Base-by-base conservation (phyloP, 1,284 basidiomycete genomes). In the Waitea zeae region DNA sequence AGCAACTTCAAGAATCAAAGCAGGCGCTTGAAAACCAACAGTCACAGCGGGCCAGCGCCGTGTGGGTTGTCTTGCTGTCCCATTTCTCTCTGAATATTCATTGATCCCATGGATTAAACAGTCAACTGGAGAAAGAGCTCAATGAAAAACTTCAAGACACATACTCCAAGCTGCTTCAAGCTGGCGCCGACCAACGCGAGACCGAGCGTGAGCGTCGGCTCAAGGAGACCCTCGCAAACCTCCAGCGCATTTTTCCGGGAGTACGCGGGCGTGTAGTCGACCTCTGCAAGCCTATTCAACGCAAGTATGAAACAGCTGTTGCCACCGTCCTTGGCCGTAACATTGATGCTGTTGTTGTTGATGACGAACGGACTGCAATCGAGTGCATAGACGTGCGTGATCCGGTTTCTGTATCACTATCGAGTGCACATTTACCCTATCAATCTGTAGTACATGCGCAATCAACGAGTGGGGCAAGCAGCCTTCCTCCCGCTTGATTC, bases 401-500 rank as follows among this genome's bases (percentile, higher is more conserved):
- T 15, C 18, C 12, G 3, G 9, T 19, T 15, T 14, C 5, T n/a
- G 17, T 17, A 33, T 17, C 18, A 17, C 17, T 12, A 13, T n/a
- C n/a, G n/a, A n/a, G n/a, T n/a, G n/a, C n/a, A n/a, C n/a, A n/a
- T 31, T 19, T 5, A 15, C 33, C 9, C 24, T 30, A 14, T 22
- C 12, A 17, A 22, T 34, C 9, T 31, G 12, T 48, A 92, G 80
- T 98, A 96, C 53, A 75, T 99, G 67, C 82, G 89, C 41, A 89
- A 83, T 47, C 89, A 96, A 55, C 81, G 92, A 20, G 76, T 81
- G 0, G 93, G 93, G 1, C 87, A 90, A 55, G 90, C 90, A 5
- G 98, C 93, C 0, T 98, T 98, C 59, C 80, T 98, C 34, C 95
- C 95, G 0, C 76, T 99, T 9, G 93, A 98, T 52, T 92, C 87